Evolutionary conservation across 371 early-diverging fungal genomes (phyloP), one percentile per base, ranked within the genome.

Genomic region (Rhizopus delemar): DNA sequence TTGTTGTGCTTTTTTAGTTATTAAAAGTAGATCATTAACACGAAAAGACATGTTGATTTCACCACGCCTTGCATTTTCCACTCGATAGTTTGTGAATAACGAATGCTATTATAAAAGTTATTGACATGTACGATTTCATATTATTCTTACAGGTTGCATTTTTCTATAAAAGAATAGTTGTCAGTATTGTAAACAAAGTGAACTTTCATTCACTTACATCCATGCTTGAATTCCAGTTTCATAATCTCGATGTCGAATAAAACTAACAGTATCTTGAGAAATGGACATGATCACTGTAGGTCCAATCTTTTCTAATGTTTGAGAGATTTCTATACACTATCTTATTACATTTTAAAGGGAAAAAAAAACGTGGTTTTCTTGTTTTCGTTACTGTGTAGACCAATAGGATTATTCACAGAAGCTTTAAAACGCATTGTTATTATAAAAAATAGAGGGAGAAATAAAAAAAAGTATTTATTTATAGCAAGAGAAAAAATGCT

Each of bases 1-100:
- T 35, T 73, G 63, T 33, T 73, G 73, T 5, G 75, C 63, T 22
- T 79, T 74, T 60, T 71, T 77, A 7, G 83, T 69, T 16, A 82
- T 80, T 5, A 74, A 70, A 8, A 79, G 60, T 0, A 87, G 56
- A 51, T 77, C 73, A 41, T 83, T 81, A 8, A 79, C 61, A 8
- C 58, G 29, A 22, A 87, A 41, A 16, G 73, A 68, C 15, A 88
- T 51, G 46, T 70, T 77, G 51, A 88, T 83, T 34, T 80, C 75
- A 52, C 84, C 78, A 28, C 61, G 60, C 29, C 70, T 46, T 5
- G 60, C 16, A 51, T 76, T 76, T 60, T 81, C 81, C 32, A 86
- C 59, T n/a, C 71, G 69, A 67, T 80, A 84, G 34, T 78, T 74
- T 45, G 81, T 79, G 60, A 88, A 85, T 3, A 88, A 35, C 2